Base-by-base conservation (phyloP, 179 eudicot species). In the Nepenthes alata region DNA sequence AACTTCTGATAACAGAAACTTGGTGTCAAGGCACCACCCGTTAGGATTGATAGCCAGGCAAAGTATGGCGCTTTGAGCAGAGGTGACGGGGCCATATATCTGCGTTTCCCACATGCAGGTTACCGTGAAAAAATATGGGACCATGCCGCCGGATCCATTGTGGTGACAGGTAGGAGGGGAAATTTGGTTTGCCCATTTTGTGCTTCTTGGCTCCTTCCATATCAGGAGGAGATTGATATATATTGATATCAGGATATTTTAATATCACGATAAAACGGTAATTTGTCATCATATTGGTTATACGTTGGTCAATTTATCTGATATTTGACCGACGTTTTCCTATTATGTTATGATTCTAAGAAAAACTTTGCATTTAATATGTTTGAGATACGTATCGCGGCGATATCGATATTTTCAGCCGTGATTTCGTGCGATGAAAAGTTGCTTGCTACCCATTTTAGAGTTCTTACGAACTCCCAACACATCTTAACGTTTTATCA, bases 111-210 rank as follows among this genome's bases (percentile, higher is more conserved):
- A 55, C 93, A 84, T 65, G 83, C 86, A 60, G 98, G 98, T 53
- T 93, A 93, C 61, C 84, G 95, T 5, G 98, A 93, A 64, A 93
- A 93, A 62, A 93, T 93, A 65, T 93, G 98, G 98, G 98, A 93
- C 67, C 98, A 93, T 72, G 98, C 98, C 16, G 98, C 98, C 58
- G 98, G 98, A 69, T 71, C 75, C 75, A 82, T 90, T 55, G 98
- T 93, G 36, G 95, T 87, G 60, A 76, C 95, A 68, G 98, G 98
- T 89, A 70, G 49, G 47, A n/a, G 1, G 25, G 25, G 25, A 36
- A 57, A 47, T 34, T 47, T 25, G 2, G 6, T 59, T 49, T 35
- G 8, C 41, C 53, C 50, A 55, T 55, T 7, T 11, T 13, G 3
- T 36, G 14, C 4, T 10, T 59, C 35, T 10, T 3, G 51, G 53